Base-by-base conservation (phyloP, 495 filamentous ascomycete species). In the Penicillium lagena region DNA sequence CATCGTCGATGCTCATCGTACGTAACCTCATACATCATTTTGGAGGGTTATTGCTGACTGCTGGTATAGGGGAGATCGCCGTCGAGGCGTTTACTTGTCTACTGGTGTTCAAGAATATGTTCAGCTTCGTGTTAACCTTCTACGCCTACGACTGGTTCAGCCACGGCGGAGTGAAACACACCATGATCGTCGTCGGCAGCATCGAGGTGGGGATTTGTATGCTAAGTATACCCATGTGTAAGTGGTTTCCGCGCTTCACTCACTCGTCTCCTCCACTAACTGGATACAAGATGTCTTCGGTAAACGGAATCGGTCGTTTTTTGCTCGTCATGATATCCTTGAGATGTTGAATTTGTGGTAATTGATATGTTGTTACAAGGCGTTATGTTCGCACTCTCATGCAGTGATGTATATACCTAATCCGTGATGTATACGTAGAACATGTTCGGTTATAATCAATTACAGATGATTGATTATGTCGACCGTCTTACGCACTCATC, bases 1-100 rank as follows among this genome's bases (percentile, higher is more conserved):
- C 53, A 86, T 96, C 52, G 89, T 95, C 1, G 90, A 96, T 68
- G 90, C 90, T 1, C 89, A 96, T 65, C 83, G 89, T 86, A 66
- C 70, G 84, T 78, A 41, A 5, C 17, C 46, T 12, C 39, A 32
- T 7, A n/a, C 7, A 7, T 6, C 29, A 12, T 0, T 8, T 28
- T 13, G 14, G 7, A 7, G n/a, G 31, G 5, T 5, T 7, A 41
- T 17, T 14, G 30, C 55, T 64, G 45, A 54, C 34, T 7, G 2
- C 14, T 6, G 12, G 22, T 9, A 10, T 46, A 89, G 85, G 83
- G 9, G 80, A 89, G 43, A 83, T 96, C 41, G 80, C 89, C 1
- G 82, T 96, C 37, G 90, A 96, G 68, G 87, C 83, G 4, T 95
- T 96, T 60, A 96, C 90, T 0, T 87, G 85, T 66, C 73, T 95